Percentiles rank a stretch among this genome's conserved stretches.
Conservation (phyloP, 306 rosid genomes). For the Luffa acutangula region DNA sequence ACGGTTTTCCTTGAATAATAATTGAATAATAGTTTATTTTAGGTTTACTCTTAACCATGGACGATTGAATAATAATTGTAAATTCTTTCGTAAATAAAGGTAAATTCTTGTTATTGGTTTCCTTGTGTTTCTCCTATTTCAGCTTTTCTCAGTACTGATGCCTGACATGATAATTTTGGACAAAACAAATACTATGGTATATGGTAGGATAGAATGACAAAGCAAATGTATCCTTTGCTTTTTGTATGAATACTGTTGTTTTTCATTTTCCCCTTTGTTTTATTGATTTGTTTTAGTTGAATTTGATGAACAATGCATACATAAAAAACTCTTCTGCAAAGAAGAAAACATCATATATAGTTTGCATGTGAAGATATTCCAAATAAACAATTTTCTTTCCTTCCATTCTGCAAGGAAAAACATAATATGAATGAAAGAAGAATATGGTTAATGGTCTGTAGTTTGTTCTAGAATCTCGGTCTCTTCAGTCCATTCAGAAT, state of each 20-base stretch:
- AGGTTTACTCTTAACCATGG: too few relatives aligned
- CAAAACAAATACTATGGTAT: background rate
- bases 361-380: too few relatives aligned
- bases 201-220: background rate
- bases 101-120: conserved; percentile 93
- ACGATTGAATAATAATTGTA: too few relatives aligned
- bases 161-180: conserved; percentile 6
- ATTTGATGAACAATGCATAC: too few relatives aligned
- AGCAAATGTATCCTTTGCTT: background rate
- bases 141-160: conserved; percentile 35
- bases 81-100: too few relatives aligned
- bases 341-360: too few relatives aligned
- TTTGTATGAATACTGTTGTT: background rate
- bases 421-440: background rate
- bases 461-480: conserved; percentile 11
- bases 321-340: too few relatives aligned
- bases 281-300: background rate
- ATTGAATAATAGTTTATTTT: too few relatives aligned
- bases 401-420: background rate
- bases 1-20: too few relatives aligned
- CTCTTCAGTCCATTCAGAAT: conserved; percentile 64
- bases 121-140: conserved; percentile 84
- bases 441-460: background rate
- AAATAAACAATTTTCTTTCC: background rate
- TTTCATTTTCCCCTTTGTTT: background rate